phyloP scores from a whole-genome alignment of 2,329 filamentous ascomycete genomes.

The Cucurbitaria berberidis region DNA sequence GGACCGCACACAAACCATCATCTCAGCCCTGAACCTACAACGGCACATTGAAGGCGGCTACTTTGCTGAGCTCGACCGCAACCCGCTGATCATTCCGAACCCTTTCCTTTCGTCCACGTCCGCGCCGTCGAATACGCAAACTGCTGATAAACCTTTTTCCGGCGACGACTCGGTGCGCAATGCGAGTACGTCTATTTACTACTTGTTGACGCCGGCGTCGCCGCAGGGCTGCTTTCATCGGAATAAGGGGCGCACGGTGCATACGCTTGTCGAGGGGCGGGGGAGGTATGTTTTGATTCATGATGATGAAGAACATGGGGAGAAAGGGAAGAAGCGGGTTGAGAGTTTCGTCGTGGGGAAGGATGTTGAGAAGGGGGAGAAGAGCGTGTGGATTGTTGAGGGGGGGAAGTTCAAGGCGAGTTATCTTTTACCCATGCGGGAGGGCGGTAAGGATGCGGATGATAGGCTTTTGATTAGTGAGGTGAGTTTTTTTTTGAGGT shows the following conservation, averaged over 20 bases:
- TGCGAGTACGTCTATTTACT: slow-evolving; percentile 68
- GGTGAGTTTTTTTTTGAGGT: slow-evolving; percentile 33
- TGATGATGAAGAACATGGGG: slow-evolving; percentile 52
- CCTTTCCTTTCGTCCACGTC: slow-evolving; percentile 51
- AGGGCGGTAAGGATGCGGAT: slow-evolving; percentile 48
- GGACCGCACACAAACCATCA: slow-evolving; percentile 16
- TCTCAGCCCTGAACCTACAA: slow-evolving; percentile 47
- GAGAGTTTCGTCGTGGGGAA: slow-evolving; percentile 70
- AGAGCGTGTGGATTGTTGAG: slow-evolving; percentile 71
- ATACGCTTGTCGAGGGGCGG: slow-evolving; percentile 68
- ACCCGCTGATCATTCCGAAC: slow-evolving; percentile 57
- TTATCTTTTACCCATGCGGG: slow-evolving; percentile 57
- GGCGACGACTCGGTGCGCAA: slow-evolving; percentile 55
- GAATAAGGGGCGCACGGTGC: slow-evolving; percentile 66
- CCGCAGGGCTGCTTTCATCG: slow-evolving; percentile 68
- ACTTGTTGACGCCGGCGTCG: slow-evolving; percentile 63
- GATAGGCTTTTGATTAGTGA: slow-evolving; percentile 69
- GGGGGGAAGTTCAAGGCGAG: slow-evolving; percentile 71
- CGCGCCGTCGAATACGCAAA: slow-evolving; percentile 13
- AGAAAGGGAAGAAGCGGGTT: slow-evolving; percentile 57
- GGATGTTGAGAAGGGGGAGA: slow-evolving; percentile 64
- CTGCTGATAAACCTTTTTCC: slow-evolving; percentile 45
- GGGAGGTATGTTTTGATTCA: slow-evolving; percentile 71
- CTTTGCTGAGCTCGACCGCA: slow-evolving; percentile 57
- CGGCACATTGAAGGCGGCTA: slow-evolving; percentile 60